These are phyloP conservation scores for Ehretia macrophylla DNA, from an alignment of 257 asterid species.

Conservation along the genomic window DNA sequence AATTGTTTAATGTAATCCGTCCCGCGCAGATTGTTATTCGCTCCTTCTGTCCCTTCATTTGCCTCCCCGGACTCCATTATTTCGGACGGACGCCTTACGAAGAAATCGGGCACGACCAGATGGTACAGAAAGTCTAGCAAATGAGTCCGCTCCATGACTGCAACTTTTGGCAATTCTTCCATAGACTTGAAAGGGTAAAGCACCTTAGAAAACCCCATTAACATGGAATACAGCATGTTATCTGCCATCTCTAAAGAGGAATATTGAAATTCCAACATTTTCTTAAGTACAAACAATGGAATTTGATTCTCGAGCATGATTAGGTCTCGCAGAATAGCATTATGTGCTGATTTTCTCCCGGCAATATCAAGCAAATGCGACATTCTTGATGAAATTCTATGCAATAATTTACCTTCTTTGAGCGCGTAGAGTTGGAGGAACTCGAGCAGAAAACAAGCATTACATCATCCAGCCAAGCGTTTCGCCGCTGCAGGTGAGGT, in stretches of 20 bases:
- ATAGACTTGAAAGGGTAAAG: conserved; percentile 1
- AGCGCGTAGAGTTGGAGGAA: conserved; percentile 32
- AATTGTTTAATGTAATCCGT: not conserved
- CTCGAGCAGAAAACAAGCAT: conserved; percentile 61
- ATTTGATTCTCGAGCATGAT: conserved; percentile 71
- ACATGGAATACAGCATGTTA: not conserved
- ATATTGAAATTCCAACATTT: conserved; percentile 27
- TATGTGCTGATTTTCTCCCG: conserved; percentile 36
- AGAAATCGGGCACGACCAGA: not conserved
- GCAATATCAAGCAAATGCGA: conserved; percentile 26
- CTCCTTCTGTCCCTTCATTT: not conserved
- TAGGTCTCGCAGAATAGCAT: conserved; percentile 52
- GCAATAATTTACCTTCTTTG: not conserved
- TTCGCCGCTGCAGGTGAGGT: conserved; percentile 47
- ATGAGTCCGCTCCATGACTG: not conserved
- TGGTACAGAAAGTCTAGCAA: conserved; percentile 1
- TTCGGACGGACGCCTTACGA: not conserved
- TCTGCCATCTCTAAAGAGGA: not conserved
- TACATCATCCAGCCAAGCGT: conserved; percentile 81
- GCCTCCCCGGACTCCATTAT: not conserved
- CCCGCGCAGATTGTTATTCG: not conserved
- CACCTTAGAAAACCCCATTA: conserved; percentile 8
- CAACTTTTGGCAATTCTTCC: not conserved
- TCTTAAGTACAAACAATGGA: conserved; percentile 43
- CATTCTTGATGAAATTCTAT: conserved; percentile 20